Evolutionary conservation across 2,329 filamentous ascomycete species (phyloP), one percentile per base, ranked within the genome.

Genomic region (Orbilia blumenaviensis): DNA sequence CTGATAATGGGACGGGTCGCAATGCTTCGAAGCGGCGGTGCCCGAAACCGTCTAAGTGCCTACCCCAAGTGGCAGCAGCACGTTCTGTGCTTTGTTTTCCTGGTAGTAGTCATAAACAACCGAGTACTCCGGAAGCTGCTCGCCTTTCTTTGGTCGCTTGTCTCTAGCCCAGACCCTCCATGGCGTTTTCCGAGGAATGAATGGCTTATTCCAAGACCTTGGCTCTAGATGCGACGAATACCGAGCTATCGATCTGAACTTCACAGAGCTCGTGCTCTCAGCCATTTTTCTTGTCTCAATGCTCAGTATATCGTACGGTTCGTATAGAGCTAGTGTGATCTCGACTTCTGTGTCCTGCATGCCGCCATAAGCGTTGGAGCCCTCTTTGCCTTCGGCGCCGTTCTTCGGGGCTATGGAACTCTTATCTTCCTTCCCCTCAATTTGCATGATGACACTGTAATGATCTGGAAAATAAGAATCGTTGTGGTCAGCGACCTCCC

Each of bases 341-440:
- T 72, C 67, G 1, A 72, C 38, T 36, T 72, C 67, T 1, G 67
- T 72, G 29, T 64, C 67, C 18, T 60, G 36, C 38, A 72, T 64
- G 7, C 60, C 60, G 23, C 56, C 56, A 6, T 56, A 56, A 1
- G 52, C 32, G 8, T 56, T 56, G 6, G 29, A 56, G 21, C 46
- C 66, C n/a, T n/a, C n/a, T n/a, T n/a, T n/a, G n/a, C n/a, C n/a
- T n/a, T n/a, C n/a, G n/a, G n/a, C n/a, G n/a, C n/a, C n/a, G n/a
- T n/a, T n/a, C n/a, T n/a, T n/a, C n/a, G n/a, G n/a, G n/a, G n/a
- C n/a, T n/a, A n/a, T n/a, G n/a, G n/a, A n/a, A n/a, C n/a, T n/a
- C n/a, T 44, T 52, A 25, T 72, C 67, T 7, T 21, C 18, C 25
- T 72, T 72, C 7, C 60, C 48, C 32, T 66, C 50, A 18, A 72